Percentiles rank a stretch among this genome's conserved stretches.
Conservation (phyloP, 331 rosid genomes). For the Malus hybrid region DNA sequence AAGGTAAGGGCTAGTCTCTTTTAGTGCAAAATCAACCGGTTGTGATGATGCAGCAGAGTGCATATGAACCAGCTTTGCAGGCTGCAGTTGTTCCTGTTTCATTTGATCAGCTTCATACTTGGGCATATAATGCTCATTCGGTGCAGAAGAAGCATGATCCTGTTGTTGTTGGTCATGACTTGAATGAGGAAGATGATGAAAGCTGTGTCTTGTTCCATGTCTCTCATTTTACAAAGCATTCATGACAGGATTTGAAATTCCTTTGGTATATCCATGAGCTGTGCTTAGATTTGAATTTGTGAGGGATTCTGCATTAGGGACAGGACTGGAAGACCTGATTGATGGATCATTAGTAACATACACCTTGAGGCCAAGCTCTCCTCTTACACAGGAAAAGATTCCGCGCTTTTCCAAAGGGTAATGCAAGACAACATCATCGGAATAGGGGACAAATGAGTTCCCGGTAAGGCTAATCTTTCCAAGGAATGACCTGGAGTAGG, state of each 20-base stretch:
- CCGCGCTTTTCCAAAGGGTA: conserved; percentile 34
- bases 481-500: conserved; percentile 29
- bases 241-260: background rate
- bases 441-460: conserved; percentile 34
- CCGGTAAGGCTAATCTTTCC: conserved; percentile 29
- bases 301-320: conserved; percentile 7
- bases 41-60: conserved; percentile 44
- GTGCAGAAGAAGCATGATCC: conserved; percentile 23
- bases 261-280: background rate
- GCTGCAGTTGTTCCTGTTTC: conserved; percentile 38
- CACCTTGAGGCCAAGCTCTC: conserved; percentile 33
- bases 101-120: conserved; percentile 45
- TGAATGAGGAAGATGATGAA: conserved; percentile 51
- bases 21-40: conserved; percentile 56
- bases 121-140: conserved; percentile 25
- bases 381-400: conserved; percentile 32
- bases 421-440: conserved; percentile 39
- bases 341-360: conserved; percentile 23
- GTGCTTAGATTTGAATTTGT: background rate
- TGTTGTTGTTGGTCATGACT: conserved; percentile 25
- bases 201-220: conserved; percentile 33
- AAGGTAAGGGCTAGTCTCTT: conserved; percentile 71
- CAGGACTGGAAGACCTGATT: conserved; percentile 14
- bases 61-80: conserved; percentile 43
- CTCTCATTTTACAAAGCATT: conserved; percentile 19